Evolutionary conservation across 2,329 filamentous ascomycete genomes (phyloP).

Genomic region (Zymoseptoria brevis): DNA sequence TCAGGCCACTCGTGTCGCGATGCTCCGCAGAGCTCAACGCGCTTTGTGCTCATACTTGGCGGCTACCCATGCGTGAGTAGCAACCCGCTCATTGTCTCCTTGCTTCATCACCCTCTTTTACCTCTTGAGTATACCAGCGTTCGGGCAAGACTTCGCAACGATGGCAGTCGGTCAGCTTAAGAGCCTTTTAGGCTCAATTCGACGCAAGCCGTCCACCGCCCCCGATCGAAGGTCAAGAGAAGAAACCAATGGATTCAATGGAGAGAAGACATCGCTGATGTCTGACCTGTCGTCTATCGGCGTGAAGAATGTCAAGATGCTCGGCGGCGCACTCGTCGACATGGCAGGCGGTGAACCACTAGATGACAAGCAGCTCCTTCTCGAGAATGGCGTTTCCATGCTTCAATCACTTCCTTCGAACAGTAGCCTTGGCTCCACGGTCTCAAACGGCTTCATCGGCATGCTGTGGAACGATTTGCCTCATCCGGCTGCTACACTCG

Average conservation of each 20-base stretch:
- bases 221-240: constrained; percentile 41
- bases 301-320: constrained; percentile 33
- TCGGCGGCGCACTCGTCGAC: constrained; percentile 35
- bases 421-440: constrained; percentile 41
- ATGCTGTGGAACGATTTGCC: constrained; percentile 49
- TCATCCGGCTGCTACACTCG: constrained; percentile 42
- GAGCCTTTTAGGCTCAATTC: constrained; percentile 39
- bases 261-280: constrained; percentile 35
- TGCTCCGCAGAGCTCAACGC: background rate
- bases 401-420: constrained; percentile 44
- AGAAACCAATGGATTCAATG: constrained; percentile 22
- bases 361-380: constrained; percentile 41
- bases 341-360: constrained; percentile 40
- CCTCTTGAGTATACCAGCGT: background rate
- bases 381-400: constrained; percentile 47
- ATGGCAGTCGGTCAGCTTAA: constrained; percentile 32
- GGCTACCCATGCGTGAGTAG: background rate
- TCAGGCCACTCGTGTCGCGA: background rate
- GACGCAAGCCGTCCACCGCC: constrained; percentile 39
- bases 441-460: constrained; percentile 44
- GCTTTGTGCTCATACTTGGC: background rate
- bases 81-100: background rate
- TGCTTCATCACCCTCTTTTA: background rate
- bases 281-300: constrained; percentile 36
- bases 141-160: background rate